phyloP scores from a whole-genome alignment of 2,329 filamentous ascomycete genomes.

The Cercospora berteroae region DNA sequence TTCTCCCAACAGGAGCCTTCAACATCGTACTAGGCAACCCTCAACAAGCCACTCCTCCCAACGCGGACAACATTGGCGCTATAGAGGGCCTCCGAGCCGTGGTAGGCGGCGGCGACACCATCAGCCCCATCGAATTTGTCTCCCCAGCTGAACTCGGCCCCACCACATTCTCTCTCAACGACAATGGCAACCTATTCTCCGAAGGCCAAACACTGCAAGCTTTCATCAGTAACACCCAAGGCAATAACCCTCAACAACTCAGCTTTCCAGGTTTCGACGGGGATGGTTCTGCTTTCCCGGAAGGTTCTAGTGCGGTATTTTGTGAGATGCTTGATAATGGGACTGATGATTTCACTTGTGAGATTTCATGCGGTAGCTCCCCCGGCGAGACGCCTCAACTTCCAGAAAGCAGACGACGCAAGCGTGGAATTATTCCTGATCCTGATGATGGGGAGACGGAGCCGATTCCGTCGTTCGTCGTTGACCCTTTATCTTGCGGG shows the following conservation, averaged over 20 bases:
- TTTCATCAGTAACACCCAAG: not conserved
- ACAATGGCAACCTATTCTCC: not conserved
- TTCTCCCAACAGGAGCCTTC: not conserved
- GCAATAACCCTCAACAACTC: not conserved
- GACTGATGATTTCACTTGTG: not conserved
- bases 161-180: not conserved
- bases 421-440: not conserved
- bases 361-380: not conserved
- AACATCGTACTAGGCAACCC: slow-evolving; percentile 2
- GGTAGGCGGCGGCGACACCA: not conserved
- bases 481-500: not conserved
- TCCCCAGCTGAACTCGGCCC: not conserved
- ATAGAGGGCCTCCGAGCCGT: not conserved
- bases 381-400: not conserved
- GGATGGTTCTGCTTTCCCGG: not conserved
- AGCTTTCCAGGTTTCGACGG: not conserved
- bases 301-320: not conserved
- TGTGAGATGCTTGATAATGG: not conserved
- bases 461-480: not conserved
- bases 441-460: not conserved
- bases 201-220: not conserved
- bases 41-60: not conserved
- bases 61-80: not conserved
- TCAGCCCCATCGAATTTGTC: slow-evolving; percentile 1
- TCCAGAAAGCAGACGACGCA: not conserved